Conservation (phyloP, 139 green algal species). For the Ettlia oleoabundans region DNA sequence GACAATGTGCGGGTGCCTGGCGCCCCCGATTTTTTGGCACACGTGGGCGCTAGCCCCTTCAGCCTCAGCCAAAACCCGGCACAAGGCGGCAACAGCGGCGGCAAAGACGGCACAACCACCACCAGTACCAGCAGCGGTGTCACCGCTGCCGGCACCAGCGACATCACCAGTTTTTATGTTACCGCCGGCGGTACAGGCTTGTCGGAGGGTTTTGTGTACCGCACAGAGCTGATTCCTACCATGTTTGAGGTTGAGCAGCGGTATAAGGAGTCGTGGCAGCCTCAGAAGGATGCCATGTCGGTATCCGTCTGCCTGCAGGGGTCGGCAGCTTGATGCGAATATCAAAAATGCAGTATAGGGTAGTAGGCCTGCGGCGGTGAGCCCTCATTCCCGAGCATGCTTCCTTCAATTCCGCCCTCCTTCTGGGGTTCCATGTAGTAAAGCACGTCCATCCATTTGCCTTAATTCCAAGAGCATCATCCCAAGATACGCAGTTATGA, state of each 20-base stretch:
- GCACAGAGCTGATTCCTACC: neutral
- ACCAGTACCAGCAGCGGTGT: neutral
- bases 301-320: constrained; percentile 11
- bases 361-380: no score
- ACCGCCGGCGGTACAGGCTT: no score
- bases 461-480: no score
- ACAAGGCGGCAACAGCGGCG: neutral
- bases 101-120: neutral
- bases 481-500: no score
- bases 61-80: neutral
- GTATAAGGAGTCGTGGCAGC: constrained; percentile 17
- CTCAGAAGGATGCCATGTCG: constrained; percentile 10
- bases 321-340: no score
- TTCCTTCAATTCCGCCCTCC: no score
- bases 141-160: neutral
- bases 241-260: constrained; percentile 16
- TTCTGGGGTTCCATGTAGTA: no score
- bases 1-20: constrained; percentile 26
- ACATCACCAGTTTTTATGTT: no score
- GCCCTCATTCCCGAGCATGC: no score
- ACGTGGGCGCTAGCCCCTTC: neutral
- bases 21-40: constrained; percentile 1
- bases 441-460: no score
- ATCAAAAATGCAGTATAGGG: no score
- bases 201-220: neutral